These are phyloP conservation scores for Trichoderma cornu-damae DNA, from an alignment of 2,329 filamentous ascomycete genomes.

Conservation along the genomic window DNA sequence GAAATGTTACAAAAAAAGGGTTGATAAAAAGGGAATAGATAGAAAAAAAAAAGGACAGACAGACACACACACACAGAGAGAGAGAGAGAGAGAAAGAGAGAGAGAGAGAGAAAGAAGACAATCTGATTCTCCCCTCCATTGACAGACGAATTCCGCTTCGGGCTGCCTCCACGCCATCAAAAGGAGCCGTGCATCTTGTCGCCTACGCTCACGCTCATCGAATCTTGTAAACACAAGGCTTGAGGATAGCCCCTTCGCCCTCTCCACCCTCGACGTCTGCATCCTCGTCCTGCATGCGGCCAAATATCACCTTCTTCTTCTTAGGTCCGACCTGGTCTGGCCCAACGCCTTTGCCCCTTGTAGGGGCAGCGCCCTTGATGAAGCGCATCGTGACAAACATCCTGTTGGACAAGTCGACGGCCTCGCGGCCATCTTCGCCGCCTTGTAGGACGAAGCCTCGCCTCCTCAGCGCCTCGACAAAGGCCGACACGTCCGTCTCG, in stretches of 20 bases:
- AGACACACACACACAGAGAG: not conserved
- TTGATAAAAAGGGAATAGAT: too few relatives aligned
- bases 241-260: slow-evolving; percentile 64
- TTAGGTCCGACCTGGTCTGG: slow-evolving; percentile 42
- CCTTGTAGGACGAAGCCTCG: slow-evolving; percentile 81
- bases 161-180: too few relatives aligned
- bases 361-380: slow-evolving; percentile 71
- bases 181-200: too few relatives aligned
- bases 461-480: slow-evolving; percentile 74
- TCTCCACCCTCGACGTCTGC: slow-evolving; percentile 56
- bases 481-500: slow-evolving; percentile 82
- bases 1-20: not conserved
- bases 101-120: not conserved
- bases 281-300: slow-evolving; percentile 48
- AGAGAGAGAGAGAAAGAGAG: not conserved
- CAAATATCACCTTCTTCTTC: slow-evolving; percentile 49
- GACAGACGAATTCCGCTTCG: too few relatives aligned
- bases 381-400: slow-evolving; percentile 99
- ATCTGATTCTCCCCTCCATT: not conserved
- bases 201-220: slow-evolving; percentile 46
- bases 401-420: slow-evolving; percentile 80
- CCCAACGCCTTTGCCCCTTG: slow-evolving; percentile 67
- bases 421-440: slow-evolving; percentile 47
- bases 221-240: slow-evolving; percentile 95
- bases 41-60: not conserved